Evolutionary conservation across 805 yeast genomes (phyloP).

Genomic region (Candida sonorensis): DNA sequence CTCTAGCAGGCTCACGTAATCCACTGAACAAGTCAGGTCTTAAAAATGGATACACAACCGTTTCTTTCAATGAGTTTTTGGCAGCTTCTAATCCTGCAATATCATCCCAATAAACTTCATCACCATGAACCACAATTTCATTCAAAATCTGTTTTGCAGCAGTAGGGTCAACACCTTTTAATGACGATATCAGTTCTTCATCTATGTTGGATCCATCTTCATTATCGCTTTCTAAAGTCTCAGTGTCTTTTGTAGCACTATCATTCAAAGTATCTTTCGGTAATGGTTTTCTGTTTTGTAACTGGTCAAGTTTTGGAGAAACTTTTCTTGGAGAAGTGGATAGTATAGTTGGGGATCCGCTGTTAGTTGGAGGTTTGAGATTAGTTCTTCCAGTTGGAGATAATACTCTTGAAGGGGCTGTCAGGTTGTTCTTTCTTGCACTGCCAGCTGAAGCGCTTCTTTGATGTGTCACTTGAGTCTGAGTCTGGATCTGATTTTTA

Average conservation of each 20-base stretch:
- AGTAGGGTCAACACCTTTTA: conserved; percentile 66
- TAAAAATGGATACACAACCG: conserved; percentile 92
- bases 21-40: conserved; percentile 92
- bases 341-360: too few species aligned
- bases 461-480: not conserved
- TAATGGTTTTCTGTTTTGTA: too few species aligned
- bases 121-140: conserved; percentile 85
- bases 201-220: conserved; percentile 18
- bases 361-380: not conserved
- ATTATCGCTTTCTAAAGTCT: conserved; percentile 20
- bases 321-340: too few species aligned
- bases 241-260: conserved; percentile 22
- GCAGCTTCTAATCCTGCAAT: conserved; percentile 91
- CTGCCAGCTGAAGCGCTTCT: conserved; percentile 11
- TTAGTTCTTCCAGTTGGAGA: conserved; percentile 4
- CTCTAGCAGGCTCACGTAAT: conserved; percentile 87
- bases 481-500: not conserved
- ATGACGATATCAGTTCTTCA: conserved; percentile 34
- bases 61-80: conserved; percentile 81
- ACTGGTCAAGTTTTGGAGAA: conserved; percentile 8
- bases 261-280: conserved; percentile 16
- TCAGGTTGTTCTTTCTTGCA: too few species aligned
- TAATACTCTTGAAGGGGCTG: too few species aligned
- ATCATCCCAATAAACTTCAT: conserved; percentile 91
- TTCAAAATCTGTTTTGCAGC: conserved; percentile 82